Evolutionary conservation across 257 asterid genomes (phyloP).

Genomic region (Mentha longifolia): DNA sequence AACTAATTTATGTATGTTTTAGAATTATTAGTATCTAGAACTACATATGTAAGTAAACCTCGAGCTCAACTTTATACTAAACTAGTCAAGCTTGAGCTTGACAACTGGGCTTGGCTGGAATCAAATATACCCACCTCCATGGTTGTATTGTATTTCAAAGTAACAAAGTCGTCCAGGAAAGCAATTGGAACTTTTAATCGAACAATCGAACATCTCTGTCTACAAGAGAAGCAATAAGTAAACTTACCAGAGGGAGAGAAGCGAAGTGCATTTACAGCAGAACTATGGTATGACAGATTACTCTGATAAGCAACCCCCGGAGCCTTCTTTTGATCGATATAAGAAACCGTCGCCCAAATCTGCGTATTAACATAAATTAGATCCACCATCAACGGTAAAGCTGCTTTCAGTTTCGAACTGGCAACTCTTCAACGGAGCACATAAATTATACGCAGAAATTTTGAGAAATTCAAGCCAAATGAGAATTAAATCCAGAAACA

Average conservation of each 20-base stretch:
- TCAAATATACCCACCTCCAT: too few species aligned
- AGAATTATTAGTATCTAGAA: too few species aligned
- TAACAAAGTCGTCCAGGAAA: not conserved
- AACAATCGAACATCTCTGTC: not conserved
- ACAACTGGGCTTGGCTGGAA: too few species aligned
- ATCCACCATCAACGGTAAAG: not conserved
- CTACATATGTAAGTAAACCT: too few species aligned
- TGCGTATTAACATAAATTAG: conserved; percentile 42
- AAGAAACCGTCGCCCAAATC: conserved; percentile 73
- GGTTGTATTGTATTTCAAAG: too few species aligned
- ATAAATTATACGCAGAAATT: not conserved
- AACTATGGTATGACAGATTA: conserved; percentile 78
- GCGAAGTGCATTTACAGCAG: conserved; percentile 90
- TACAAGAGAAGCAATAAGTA: conserved; percentile 8
- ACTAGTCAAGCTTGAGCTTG: too few species aligned
- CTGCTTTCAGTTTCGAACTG: not conserved
- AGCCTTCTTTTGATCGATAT: conserved; percentile 57
- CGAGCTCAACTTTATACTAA: too few species aligned
- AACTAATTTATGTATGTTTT: too few species aligned
- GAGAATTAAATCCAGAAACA: not conserved
- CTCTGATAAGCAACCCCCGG: conserved; percentile 71
- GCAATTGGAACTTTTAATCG: not conserved
- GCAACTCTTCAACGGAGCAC: not conserved
- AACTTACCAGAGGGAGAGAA: conserved; percentile 85
- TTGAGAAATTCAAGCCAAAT: not conserved